Conservation (phyloP, 805 yeast genomes). For the Myxozyma kluyveri region DNA sequence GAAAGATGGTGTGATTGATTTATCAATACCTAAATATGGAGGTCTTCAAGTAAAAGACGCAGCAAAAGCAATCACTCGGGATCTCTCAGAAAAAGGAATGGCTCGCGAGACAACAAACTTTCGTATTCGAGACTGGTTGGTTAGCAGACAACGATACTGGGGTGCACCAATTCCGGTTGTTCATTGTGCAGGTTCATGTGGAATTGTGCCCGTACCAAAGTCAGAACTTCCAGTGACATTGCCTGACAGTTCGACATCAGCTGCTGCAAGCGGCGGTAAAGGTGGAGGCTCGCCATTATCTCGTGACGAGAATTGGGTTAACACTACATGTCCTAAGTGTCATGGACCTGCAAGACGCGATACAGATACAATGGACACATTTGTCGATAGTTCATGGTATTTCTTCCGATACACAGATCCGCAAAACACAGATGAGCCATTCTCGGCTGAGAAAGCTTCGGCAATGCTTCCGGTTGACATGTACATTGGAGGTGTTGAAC, state of each 20-base stretch:
- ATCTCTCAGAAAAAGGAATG: conserved; percentile 40
- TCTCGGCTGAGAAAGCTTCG: conserved; percentile 50
- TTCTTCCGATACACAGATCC: conserved; percentile 81
- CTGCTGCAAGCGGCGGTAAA: conserved; percentile 37
- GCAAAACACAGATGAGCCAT: conserved; percentile 55
- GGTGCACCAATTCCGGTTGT: conserved; percentile 97
- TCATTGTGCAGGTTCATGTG: conserved; percentile 82
- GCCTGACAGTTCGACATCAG: conserved; percentile 46
- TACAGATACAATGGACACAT: conserved; percentile 98
- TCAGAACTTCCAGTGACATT: conserved; percentile 76
- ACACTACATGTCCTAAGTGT: conserved; percentile 80
- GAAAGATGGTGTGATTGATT: conserved; percentile 50
- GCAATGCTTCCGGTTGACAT: conserved; percentile 76
- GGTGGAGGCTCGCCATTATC: conserved; percentile 63
- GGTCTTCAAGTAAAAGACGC: conserved; percentile 58
- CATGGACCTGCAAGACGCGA: conserved; percentile 69
- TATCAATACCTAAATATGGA: conserved; percentile 47
- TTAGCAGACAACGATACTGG: conserved; percentile 95
- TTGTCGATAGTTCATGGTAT: conserved; percentile 98
- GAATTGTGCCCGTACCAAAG: conserved; percentile 90
- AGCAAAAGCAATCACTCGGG: conserved; percentile 44
- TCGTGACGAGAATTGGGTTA: conserved; percentile 62
- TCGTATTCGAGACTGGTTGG: conserved; percentile 87
- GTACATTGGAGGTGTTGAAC: conserved; percentile 94
- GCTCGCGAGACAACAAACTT: conserved; percentile 56